Evolutionary conservation across 345 rosid genomes (phyloP), one percentile per base, ranked within the genome.

Genomic region (Populus pruinosa): DNA sequence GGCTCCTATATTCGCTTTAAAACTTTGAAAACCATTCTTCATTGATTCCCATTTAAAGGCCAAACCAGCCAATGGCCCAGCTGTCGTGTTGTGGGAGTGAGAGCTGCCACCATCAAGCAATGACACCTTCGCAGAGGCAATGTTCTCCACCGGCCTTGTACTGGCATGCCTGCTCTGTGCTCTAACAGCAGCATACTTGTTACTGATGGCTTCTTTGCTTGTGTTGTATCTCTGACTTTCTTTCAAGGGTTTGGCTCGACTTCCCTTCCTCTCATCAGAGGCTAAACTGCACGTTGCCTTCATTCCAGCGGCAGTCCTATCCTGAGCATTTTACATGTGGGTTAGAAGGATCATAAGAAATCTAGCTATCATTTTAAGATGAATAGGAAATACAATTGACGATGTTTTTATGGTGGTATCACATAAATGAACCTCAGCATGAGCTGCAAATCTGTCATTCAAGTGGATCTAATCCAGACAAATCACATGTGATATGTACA

Each of bases 101-200:
- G 86, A 69, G 76, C 35, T 84, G 62, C 70, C 89, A 17, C 82
- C 76, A 66, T 89, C 93, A 65, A 92, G 98, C 85, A 94, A 86
- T 9, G 97, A 90, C 41, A 89, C 93, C 87, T 91, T 94, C 14
- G 97, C 87, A 66, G 98, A 83, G 71, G 97, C 81, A 74, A 89
- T 90, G 74, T 81, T 85, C 86, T 89, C 91, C 67, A 68, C 81
- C 41, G 90, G 89, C 76, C 83, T 88, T 27, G 84, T 61, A 70
- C 77, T 83, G 38, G 89, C 70, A 27, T 88, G 88, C 77, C 92
- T 87, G 70, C 87, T 85, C 78, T 89, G 97, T 84, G 90, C 92
- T 90, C 96, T 92, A 21, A 90, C 79, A 64, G 94, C 94, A 82
- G 94, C 92, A 38, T 96, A 94, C 85, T 96, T 94, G 85, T 86